Evolutionary conservation across 169 alveolate species (phyloP).

Genomic region (Plasmodium fragile): DNA sequence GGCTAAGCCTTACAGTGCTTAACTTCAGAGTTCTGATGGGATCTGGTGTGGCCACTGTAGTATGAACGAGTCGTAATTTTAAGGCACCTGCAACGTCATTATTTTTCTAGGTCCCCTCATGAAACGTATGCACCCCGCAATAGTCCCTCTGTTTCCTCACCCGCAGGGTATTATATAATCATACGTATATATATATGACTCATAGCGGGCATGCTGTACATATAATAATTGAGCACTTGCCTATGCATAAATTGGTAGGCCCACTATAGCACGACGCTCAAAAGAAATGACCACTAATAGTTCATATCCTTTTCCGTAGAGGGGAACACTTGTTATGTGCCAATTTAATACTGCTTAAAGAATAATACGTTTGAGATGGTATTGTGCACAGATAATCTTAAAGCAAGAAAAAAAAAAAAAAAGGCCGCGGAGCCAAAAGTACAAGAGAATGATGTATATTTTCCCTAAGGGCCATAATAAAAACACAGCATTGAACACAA

Average conservation of each 20-base stretch:
- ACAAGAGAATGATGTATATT: no score
- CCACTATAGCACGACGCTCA: not conserved
- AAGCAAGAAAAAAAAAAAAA: no score
- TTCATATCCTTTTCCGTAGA: not conserved
- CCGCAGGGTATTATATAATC: not conserved
- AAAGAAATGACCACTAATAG: not conserved
- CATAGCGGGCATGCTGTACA: not conserved
- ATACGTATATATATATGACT: not conserved
- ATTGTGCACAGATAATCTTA: not conserved
- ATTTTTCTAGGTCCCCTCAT: not conserved
- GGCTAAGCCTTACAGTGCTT: slow-evolving; percentile 92
- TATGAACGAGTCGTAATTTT: slow-evolving; percentile 80
- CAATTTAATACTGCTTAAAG: not conserved
- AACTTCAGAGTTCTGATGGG: slow-evolving; percentile 95
- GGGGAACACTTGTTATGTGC: not conserved
- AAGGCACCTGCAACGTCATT: not conserved
- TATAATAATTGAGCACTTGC: not conserved
- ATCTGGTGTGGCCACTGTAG: slow-evolving; percentile 93
- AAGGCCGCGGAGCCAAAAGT: not conserved
- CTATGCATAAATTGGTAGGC: not conserved
- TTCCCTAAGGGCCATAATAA: not conserved
- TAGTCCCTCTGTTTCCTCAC: not conserved
- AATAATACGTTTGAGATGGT: not conserved
- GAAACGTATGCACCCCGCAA: not conserved
- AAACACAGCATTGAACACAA: not conserved